phyloP scores from a whole-genome alignment of 257 asterid species.

The Ocimum tenuiflorum region DNA sequence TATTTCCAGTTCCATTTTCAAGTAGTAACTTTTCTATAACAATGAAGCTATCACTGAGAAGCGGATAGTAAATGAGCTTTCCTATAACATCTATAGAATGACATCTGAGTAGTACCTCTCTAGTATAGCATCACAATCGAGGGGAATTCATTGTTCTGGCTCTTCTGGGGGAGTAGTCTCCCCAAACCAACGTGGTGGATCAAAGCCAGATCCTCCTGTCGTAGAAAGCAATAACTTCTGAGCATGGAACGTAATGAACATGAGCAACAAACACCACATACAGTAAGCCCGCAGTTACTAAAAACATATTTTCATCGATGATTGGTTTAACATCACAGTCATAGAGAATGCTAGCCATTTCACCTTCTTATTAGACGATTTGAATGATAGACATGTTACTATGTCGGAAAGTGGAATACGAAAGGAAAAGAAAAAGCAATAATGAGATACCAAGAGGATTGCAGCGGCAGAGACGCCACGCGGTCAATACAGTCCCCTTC shows the following conservation, averaged over 20 bases:
- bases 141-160: constrained; percentile 19
- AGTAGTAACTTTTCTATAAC: background rate
- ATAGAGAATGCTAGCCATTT: background rate
- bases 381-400: background rate
- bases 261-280: background rate
- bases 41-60: no score
- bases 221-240: background rate
- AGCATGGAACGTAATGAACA: background rate
- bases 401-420: background rate
- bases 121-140: background rate
- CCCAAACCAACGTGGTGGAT: constrained; percentile 92
- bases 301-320: background rate
- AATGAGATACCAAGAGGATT: constrained; percentile 61
- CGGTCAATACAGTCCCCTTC: constrained; percentile 69
- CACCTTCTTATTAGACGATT: background rate
- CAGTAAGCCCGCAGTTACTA: background rate
- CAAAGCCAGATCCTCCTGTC: constrained; percentile 86
- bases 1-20: background rate
- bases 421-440: background rate
- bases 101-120: constrained; percentile 13
- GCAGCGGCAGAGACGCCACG: constrained; percentile 92
- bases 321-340: background rate
- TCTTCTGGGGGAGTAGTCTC: constrained; percentile 38
- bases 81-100: background rate
- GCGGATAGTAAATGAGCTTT: background rate